Evolutionary conservation across 441 rosid genomes (phyloP).

Genomic region (Bocquillonia castaneifolia): DNA sequence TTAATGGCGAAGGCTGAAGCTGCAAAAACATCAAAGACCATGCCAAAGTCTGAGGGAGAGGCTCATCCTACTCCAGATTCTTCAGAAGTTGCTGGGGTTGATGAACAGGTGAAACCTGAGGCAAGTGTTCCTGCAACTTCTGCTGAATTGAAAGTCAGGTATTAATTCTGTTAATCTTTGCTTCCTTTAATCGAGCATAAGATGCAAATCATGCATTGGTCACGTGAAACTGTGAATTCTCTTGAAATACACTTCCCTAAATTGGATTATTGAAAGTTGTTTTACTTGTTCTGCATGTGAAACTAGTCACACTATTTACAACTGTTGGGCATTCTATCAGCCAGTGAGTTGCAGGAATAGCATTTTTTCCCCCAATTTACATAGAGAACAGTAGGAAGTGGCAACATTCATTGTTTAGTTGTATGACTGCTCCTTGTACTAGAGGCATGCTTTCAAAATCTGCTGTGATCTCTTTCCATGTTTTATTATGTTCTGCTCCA

Average conservation of each 20-base stretch:
- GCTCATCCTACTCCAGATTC: constrained; percentile 34
- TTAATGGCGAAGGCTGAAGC: constrained; percentile 66
- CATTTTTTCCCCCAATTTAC: no score
- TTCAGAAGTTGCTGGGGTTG: constrained; percentile 34
- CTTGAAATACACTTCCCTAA: no score
- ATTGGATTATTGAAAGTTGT: no score
- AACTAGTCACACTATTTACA: no score
- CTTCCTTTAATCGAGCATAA: background rate
- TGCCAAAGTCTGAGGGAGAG: constrained; percentile 41
- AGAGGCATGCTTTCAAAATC: background rate
- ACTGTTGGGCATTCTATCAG: no score
- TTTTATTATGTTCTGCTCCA: no score
- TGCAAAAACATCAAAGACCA: constrained; percentile 41
- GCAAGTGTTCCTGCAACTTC: constrained; percentile 35
- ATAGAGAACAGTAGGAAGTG: no score
- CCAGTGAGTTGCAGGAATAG: no score
- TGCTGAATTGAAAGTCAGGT: constrained; percentile 40
- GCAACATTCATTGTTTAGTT: no score
- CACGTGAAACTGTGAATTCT: background rate
- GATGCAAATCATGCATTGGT: no score
- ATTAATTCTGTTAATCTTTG: constrained; percentile 6
- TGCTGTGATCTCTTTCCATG: background rate
- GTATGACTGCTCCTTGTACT: background rate
- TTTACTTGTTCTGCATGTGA: no score
- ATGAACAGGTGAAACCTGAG: constrained; percentile 30